A percentile compares a stretch with the other conserved stretches of the same genome.
Evolutionary conservation across 176 grass and related monocot genomes (phyloP).

Genomic region (Elymus sibiricus): DNA sequence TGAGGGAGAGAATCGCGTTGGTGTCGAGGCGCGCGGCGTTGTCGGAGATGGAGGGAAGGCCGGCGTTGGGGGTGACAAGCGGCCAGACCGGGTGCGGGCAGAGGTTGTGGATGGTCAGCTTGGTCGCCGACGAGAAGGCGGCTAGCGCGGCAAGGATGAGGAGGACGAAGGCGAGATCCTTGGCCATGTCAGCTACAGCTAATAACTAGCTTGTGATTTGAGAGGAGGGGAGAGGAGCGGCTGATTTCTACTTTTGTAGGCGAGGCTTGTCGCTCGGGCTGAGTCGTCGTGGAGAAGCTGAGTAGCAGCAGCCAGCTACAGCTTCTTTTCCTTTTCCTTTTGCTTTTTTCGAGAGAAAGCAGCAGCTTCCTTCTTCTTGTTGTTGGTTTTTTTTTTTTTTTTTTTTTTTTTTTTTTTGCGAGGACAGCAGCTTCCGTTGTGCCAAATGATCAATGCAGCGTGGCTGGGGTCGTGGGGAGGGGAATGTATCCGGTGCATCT

Average conservation of each 20-base stretch:
- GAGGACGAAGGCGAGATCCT: not conserved
- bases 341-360: too few relatives aligned
- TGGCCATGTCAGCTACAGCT: not conserved
- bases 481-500: too few relatives aligned
- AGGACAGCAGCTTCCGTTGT: too few relatives aligned
- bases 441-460: too few relatives aligned
- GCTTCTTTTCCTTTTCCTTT: too few relatives aligned
- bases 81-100: constrained; percentile 47
- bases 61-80: constrained; percentile 35
- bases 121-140: constrained; percentile 3
- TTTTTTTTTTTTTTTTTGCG: too few relatives aligned
- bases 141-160: not conserved
- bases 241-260: constrained; percentile 15
- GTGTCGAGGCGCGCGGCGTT: constrained; percentile 35
- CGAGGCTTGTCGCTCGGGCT: not conserved
- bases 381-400: too few relatives aligned
- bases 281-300: not conserved
- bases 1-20: constrained; percentile 28
- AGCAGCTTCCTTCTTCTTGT: too few relatives aligned
- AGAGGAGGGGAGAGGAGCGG: not conserved
- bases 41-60: constrained; percentile 49
- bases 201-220: not conserved
- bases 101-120: constrained; percentile 46
- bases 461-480: too few relatives aligned
- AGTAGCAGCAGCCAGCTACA: not conserved